These are phyloP conservation scores for Tilletia caries DNA, from an alignment of 1,284 basidiomycete species.

Conservation along the genomic window DNA sequence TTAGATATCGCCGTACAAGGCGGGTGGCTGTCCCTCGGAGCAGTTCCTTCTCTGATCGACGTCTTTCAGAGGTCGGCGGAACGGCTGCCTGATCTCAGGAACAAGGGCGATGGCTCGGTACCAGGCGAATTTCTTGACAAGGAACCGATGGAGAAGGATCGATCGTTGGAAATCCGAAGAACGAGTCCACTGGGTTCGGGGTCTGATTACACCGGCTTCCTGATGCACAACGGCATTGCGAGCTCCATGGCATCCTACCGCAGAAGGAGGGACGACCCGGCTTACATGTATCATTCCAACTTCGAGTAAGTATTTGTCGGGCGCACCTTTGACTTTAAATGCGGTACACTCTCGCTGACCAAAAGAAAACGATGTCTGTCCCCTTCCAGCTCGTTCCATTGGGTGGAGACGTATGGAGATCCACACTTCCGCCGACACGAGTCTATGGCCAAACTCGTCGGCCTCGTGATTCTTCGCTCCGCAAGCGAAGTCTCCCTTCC, in stretches of 20 bases:
- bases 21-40: slow-evolving; percentile 61
- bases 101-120: slow-evolving; percentile 11
- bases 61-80: slow-evolving; percentile 68
- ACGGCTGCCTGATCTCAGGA: slow-evolving; percentile 56
- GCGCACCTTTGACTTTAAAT: neutral
- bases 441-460: slow-evolving; percentile 62
- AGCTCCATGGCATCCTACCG: slow-evolving; percentile 52
- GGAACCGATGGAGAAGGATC: slow-evolving; percentile 1
- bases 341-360: too few relatives aligned
- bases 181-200: slow-evolving; percentile 57
- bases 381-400: slow-evolving; percentile 59
- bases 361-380: too few relatives aligned
- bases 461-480: slow-evolving; percentile 61
- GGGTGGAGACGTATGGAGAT: slow-evolving; percentile 73
- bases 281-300: slow-evolving; percentile 70
- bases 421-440: slow-evolving; percentile 71
- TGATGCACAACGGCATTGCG: slow-evolving; percentile 58
- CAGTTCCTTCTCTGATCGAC: slow-evolving; percentile 74
- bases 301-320: slow-evolving; percentile 65
- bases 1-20: slow-evolving; percentile 66
- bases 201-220: slow-evolving; percentile 72
- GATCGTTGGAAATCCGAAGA: slow-evolving; percentile 3
- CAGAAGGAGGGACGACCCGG: slow-evolving; percentile 59
- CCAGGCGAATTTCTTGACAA: slow-evolving; percentile 60
- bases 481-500: slow-evolving; percentile 65